Conservation (phyloP, 2,329 filamentous ascomycete genomes). For the Exophiala xenobiotica region DNA sequence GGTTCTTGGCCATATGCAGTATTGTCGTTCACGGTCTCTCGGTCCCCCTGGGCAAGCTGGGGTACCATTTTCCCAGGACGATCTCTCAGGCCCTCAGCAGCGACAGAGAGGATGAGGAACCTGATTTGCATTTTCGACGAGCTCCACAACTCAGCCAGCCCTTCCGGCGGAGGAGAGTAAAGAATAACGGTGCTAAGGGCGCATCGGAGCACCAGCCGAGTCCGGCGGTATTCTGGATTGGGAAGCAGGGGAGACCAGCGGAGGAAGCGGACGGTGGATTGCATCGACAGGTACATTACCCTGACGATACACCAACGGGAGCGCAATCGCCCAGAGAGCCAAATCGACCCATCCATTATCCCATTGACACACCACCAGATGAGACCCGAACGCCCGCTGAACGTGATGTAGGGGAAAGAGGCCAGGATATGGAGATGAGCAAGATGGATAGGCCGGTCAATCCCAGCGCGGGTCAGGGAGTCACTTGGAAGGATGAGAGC, state of each 20-base stretch:
- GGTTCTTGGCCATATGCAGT: slow-evolving; percentile 82
- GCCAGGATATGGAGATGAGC: background rate
- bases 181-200: slow-evolving; percentile 9
- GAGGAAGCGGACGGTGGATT: slow-evolving; percentile 14
- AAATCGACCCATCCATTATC: slow-evolving; percentile 16
- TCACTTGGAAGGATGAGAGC: background rate
- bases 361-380: slow-evolving; percentile 13
- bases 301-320: slow-evolving; percentile 11
- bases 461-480: background rate
- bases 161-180: slow-evolving; percentile 16
- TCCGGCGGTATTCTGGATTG: slow-evolving; percentile 13
- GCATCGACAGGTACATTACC: slow-evolving; percentile 15
- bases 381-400: slow-evolving; percentile 8
- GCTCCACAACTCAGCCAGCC: slow-evolving; percentile 2
- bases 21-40: slow-evolving; percentile 72
- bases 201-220: slow-evolving; percentile 9
- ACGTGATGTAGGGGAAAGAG: background rate
- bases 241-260: background rate
- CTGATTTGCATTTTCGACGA: slow-evolving; percentile 6
- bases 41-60: slow-evolving; percentile 63
- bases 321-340: slow-evolving; percentile 5
- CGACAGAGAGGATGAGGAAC: slow-evolving; percentile 28
- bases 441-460: background rate
- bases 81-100: slow-evolving; percentile 48
- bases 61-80: slow-evolving; percentile 47